Evolutionary conservation across 495 filamentous ascomycete genomes (phyloP), one percentile per base, ranked within the genome.

Genomic region (Penicillium coprophilum): DNA sequence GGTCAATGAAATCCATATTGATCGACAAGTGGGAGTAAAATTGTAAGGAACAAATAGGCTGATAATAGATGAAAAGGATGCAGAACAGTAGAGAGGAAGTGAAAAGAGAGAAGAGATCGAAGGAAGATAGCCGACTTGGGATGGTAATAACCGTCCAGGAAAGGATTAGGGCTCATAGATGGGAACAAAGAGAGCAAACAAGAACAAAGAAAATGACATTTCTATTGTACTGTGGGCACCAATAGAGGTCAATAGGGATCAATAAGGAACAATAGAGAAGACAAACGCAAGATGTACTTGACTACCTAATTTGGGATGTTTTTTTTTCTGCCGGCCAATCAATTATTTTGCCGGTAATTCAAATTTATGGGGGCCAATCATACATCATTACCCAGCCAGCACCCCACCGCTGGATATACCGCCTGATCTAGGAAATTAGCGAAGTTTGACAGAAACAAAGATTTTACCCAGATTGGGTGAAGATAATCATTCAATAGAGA

Each of bases 321-420:
- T 21, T 50, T 20, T 56, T 28, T 49, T 49, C 53, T 56, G 53
- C 53, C 53, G 27, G 44, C 13, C 34, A 41, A 39, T 56, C 1
- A 21, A n/a, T 21, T 40, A 32, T 56, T 49, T 24, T 39, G 23
- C 53, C 34, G 12, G 17, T 36, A 6, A 9, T 28, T 20, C 6
- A 13, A 28, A 6, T 31, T 40, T 30, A n/a, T 28, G 11, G 21
- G 10, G 15, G 21, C 53, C 17, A 28, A 31, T 41, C 3, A 30
- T 40, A 38, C 34, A 9, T 39, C 24, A 49, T 32, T 0, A 2
- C 31, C 19, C 13, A 9, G 7, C 0, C 3, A 1, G 4, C 9
- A 6, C 11, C 7, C 9, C 41, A 46, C 53, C 53, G 53, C 43
- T 6, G 0, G 0, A 8, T 5, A 0, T 21, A 47, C 46, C 46